Percentiles rank a stretch among this genome's conserved stretches.
Conservation (phyloP, 192 early-diverging fungal species). For the Coemansia sp. region DNA sequence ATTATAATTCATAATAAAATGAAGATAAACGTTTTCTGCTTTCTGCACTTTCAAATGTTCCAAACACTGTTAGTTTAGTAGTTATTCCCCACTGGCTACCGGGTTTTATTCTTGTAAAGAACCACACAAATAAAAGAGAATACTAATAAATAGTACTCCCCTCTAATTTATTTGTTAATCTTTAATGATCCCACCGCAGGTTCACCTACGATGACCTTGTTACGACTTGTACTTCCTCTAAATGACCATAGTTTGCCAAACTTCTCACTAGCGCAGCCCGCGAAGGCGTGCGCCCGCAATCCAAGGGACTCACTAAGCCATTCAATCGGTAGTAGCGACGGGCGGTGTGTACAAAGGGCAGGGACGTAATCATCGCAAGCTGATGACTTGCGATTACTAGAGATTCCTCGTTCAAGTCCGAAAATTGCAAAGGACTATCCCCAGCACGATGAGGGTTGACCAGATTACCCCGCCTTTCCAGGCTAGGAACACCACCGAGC, state of each 20-base stretch:
- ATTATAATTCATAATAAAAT: too few species aligned
- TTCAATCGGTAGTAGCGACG: slow-evolving; percentile 83
- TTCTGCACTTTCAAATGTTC: too few species aligned
- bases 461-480: slow-evolving; percentile 66
- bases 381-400: slow-evolving; percentile 82
- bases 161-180: slow-evolving; percentile 15
- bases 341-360: slow-evolving; percentile 79
- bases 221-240: slow-evolving; percentile 89
- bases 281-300: slow-evolving; percentile 53
- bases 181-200: slow-evolving; percentile 68
- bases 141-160: too few species aligned
- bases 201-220: slow-evolving; percentile 81
- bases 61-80: too few species aligned
- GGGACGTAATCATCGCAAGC: slow-evolving; percentile 79
- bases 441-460: slow-evolving; percentile 74
- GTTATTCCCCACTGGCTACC: too few species aligned
- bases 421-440: slow-evolving; percentile 80
- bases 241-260: slow-evolving; percentile 80
- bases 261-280: slow-evolving; percentile 56
- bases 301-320: slow-evolving; percentile 79
- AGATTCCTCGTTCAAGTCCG: slow-evolving; percentile 79
- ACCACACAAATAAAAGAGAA: too few species aligned
- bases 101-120: too few species aligned
- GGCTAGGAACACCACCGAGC: slow-evolving; percentile 43
- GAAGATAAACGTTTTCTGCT: too few species aligned